Evolutionary conservation across 164 flowering plant species (phyloP).

Genomic region (Macadamia integrifolia): DNA sequence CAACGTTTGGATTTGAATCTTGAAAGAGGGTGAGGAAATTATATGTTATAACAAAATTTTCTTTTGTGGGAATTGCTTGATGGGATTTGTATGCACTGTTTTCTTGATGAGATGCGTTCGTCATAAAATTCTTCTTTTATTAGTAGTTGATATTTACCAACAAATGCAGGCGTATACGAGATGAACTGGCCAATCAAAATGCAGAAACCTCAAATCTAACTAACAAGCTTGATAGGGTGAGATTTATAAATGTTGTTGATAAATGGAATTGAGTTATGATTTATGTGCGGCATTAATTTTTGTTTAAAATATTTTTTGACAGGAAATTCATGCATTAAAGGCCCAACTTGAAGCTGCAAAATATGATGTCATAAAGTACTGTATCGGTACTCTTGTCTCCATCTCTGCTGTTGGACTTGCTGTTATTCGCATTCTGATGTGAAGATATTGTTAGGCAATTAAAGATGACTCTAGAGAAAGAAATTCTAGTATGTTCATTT

Average conservation of each 20-base stretch:
- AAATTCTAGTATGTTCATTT: background rate
- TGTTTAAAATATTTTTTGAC: conserved; percentile 9
- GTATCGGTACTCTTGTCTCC: conserved; percentile 66
- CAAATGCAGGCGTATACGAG: conserved; percentile 51
- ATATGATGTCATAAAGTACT: conserved; percentile 64
- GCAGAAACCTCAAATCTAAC: conserved; percentile 53
- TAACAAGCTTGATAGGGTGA: conserved; percentile 58
- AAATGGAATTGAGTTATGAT: background rate
- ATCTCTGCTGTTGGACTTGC: conserved; percentile 63
- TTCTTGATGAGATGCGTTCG: background rate
- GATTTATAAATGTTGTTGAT: conserved; percentile 10
- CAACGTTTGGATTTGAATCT: conserved; percentile 67
- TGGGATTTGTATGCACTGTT: background rate
- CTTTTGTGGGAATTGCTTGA: background rate
- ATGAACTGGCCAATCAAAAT: conserved; percentile 51
- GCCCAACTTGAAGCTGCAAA: conserved; percentile 66
- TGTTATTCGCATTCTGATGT: conserved; percentile 38
- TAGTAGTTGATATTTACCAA: background rate
- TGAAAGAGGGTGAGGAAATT: conserved; percentile 49
- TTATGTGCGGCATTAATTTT: background rate
- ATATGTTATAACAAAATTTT: too few relatives aligned
- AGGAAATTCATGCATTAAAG: conserved; percentile 62
- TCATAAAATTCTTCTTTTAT: background rate
- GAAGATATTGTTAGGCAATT: background rate
- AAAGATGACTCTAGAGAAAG: background rate